Evolutionary conservation across 148 eudicot genomes (phyloP).

Genomic region (Arbutus unedo): DNA sequence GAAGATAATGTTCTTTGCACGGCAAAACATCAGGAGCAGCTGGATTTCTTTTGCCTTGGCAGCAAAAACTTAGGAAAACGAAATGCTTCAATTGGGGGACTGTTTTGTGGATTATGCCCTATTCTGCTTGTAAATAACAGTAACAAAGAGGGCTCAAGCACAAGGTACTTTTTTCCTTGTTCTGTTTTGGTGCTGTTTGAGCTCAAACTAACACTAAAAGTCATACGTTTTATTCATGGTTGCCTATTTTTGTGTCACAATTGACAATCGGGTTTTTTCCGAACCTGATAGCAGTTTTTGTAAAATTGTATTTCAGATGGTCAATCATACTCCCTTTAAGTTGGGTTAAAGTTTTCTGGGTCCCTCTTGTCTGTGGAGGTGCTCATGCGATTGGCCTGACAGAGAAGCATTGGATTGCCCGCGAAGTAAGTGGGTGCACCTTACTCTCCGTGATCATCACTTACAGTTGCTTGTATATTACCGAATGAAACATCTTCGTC

Average conservation of each 20-base stretch:
- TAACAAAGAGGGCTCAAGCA: slow-evolving; percentile 33
- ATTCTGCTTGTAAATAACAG: slow-evolving; percentile 54
- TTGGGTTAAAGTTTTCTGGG: slow-evolving; percentile 91
- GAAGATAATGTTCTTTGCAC: slow-evolving; percentile 69
- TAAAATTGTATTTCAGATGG: slow-evolving; percentile 51
- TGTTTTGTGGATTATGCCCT: slow-evolving; percentile 55
- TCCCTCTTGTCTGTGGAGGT: slow-evolving; percentile 62
- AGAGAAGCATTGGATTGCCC: slow-evolving; percentile 89
- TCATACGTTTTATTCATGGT: background rate
- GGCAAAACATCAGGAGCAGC: slow-evolving; percentile 47
- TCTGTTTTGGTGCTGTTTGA: background rate
- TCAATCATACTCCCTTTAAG: slow-evolving; percentile 78
- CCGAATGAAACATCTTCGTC: background rate
- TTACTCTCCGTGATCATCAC: background rate
- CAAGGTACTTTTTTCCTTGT: slow-evolving; percentile 44
- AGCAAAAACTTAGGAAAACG: slow-evolving; percentile 21
- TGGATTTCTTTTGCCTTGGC: slow-evolving; percentile 54
- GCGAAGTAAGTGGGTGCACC: slow-evolving; percentile 49
- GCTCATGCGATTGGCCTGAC: slow-evolving; percentile 82
- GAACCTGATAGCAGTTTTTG: slow-evolving; percentile 9
- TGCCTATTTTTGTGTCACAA: background rate
- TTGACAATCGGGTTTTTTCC: background rate
- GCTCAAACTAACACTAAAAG: background rate
- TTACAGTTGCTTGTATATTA: background rate
- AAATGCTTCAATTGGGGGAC: slow-evolving; percentile 24